These are phyloP conservation scores for Metschnikowia continentalis DNA, from an alignment of 805 yeast species.

Conservation along the genomic window DNA sequence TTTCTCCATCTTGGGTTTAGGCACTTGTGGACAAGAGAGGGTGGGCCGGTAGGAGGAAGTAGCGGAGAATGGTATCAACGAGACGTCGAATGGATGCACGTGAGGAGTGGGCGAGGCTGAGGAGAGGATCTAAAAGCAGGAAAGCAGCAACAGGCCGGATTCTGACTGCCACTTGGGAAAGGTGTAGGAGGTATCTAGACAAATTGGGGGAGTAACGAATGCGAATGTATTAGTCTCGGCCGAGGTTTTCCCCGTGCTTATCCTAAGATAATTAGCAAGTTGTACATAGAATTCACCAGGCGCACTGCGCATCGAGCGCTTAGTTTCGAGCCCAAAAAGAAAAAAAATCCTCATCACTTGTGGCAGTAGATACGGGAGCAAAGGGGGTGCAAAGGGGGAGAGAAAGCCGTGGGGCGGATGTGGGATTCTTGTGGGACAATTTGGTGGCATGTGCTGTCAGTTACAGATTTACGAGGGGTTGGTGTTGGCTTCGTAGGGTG, in stretches of 20 bases:
- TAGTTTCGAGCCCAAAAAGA: neutral
- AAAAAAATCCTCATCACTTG: neutral
- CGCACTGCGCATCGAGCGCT: slow-evolving; percentile 2
- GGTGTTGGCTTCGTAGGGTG: too few species aligned
- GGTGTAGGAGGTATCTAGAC: neutral
- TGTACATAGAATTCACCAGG: slow-evolving; percentile 1
- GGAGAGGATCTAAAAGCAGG: neutral
- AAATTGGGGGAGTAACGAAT: neutral
- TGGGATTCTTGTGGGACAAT: too few species aligned
- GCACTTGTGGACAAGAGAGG: neutral
- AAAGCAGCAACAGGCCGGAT: too few species aligned
- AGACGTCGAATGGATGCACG: neutral
- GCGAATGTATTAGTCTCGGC: slow-evolving; percentile 1
- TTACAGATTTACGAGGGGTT: too few species aligned
- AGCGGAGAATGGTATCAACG: neutral
- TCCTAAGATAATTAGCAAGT: slow-evolving; percentile 2
- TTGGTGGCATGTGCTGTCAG: too few species aligned
- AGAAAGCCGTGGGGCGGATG: too few species aligned
- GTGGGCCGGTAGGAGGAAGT: neutral
- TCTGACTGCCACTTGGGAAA: too few species aligned
- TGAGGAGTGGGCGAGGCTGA: neutral
- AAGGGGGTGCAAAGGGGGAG: neutral
- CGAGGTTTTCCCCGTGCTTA: slow-evolving; percentile 3
- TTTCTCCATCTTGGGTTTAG: slow-evolving; percentile 5
- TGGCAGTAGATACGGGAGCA: neutral